These are phyloP conservation scores for Pythium aphanidermatum DNA, from an alignment of 352 stramenopile genomes.

Conservation along the genomic window DNA sequence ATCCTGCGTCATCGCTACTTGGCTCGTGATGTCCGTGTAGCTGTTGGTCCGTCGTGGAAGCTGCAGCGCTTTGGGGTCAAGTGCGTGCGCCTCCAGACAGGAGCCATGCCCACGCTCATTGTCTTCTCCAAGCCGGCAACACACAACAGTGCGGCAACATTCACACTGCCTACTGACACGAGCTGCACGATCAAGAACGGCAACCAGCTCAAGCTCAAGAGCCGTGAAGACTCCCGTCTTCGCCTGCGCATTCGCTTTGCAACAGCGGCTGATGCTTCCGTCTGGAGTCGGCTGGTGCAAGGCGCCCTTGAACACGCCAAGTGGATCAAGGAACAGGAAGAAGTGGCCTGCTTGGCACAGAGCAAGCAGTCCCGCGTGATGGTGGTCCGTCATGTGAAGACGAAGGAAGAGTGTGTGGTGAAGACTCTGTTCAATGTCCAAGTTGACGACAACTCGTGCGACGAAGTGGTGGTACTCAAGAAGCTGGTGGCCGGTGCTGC, in stretches of 20 bases:
- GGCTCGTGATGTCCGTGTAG: conserved; percentile 34
- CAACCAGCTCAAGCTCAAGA: conserved; percentile 34
- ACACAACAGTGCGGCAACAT: too few relatives aligned
- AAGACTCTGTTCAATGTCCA: conserved; percentile 26
- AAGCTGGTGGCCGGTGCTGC: conserved; percentile 18
- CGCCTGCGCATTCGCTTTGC: conserved; percentile 41
- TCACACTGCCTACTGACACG: conserved; percentile 26
- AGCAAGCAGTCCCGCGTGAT: conserved; percentile 12
- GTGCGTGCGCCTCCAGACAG: conserved; percentile 33
- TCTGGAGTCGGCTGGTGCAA: conserved; percentile 38
- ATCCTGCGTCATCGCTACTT: conserved; percentile 47
- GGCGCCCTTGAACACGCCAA: conserved; percentile 31
- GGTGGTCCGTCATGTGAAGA: conserved; percentile 6
- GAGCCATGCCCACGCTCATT: conserved; percentile 19
- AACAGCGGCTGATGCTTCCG: conserved; percentile 39
- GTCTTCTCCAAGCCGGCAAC: conserved; percentile 23
- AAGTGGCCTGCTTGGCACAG: conserved; percentile 14
- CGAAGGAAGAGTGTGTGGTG: conserved; percentile 32
- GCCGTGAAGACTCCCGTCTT: conserved; percentile 10
- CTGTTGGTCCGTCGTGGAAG: conserved; percentile 38
- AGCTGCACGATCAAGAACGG: conserved; percentile 19
- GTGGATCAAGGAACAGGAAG: conserved; percentile 28
- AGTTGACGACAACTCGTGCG: conserved; percentile 17
- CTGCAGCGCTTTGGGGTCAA: conserved; percentile 41
- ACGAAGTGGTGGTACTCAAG: conserved; percentile 38